phyloP scores from a whole-genome alignment of 768 basidiomycete species.

The Termitomyces sp. region DNA sequence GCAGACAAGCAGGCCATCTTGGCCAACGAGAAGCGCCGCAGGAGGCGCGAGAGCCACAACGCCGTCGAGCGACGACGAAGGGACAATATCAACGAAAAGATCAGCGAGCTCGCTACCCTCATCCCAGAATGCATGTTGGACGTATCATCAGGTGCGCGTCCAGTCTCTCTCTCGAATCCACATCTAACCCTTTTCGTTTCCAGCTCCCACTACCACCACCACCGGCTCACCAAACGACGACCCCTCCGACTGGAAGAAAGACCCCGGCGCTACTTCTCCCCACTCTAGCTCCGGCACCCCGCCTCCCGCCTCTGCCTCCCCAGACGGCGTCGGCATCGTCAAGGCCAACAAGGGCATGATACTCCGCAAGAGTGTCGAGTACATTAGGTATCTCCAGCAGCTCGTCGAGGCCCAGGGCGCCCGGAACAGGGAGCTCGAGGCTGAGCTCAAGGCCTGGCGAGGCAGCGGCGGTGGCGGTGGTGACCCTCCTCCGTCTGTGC shows the following conservation, averaged over 20 bases:
- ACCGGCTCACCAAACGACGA: constrained; percentile 5
- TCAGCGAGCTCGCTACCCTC: constrained; percentile 81
- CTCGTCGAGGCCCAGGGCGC: constrained; percentile 76
- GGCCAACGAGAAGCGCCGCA: constrained; percentile 77
- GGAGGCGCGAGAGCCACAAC: constrained; percentile 84
- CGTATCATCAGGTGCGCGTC: constrained; percentile 2
- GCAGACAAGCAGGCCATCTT: constrained; percentile 49
- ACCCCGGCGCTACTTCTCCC: neutral
- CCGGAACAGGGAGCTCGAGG: constrained; percentile 75
- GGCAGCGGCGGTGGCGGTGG: no score
- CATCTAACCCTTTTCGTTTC: no score
- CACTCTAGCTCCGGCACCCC: constrained; percentile 8
- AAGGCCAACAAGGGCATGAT: constrained; percentile 98
- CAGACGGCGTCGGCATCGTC: constrained; percentile 34
- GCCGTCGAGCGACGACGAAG: constrained; percentile 83
- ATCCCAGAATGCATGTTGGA: constrained; percentile 86
- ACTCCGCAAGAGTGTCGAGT: constrained; percentile 74
- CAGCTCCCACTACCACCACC: no score
- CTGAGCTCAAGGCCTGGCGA: constrained; percentile 41
- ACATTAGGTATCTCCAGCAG: constrained; percentile 81
- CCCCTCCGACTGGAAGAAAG: constrained; percentile 10
- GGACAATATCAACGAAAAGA: constrained; percentile 96
- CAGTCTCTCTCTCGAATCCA: no score
- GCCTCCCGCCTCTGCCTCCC: neutral
- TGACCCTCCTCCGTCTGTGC: neutral